Evolutionary conservation across 495 filamentous ascomycete species (phyloP).

Genomic region (Evernia prunastri): DNA sequence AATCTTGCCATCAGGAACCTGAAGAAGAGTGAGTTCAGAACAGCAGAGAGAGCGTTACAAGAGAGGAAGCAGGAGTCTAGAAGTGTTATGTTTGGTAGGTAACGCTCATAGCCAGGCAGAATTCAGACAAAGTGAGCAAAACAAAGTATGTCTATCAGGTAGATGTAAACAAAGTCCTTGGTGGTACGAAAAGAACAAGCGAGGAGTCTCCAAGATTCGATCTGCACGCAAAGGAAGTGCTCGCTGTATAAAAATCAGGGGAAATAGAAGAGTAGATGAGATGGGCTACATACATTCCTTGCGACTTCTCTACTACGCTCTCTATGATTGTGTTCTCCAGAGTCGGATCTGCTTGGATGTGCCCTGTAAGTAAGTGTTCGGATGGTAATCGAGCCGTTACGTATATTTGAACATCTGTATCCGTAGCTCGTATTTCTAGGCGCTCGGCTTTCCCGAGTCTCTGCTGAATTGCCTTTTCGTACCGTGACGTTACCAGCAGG

Average conservation of each 20-base stretch:
- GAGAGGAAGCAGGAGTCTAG: neutral
- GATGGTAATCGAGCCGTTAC: neutral
- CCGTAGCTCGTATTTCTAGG: neutral
- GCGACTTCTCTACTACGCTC: neutral
- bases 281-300: neutral
- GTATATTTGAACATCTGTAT: conserved; percentile 4
- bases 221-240: no score
- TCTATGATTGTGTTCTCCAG: neutral
- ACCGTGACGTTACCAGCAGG: conserved; percentile 6
- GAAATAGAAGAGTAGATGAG: neutral
- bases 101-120: no score
- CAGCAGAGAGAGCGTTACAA: neutral
- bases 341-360: neutral
- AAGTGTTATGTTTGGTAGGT: no score
- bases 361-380: neutral
- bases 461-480: neutral
- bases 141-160: no score
- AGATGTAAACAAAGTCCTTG: no score
- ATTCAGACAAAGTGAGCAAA: no score
- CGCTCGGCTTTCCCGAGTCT: neutral
- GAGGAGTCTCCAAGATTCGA: neutral
- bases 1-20: conserved; percentile 11
- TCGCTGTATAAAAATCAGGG: no score
- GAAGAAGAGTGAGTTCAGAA: neutral
- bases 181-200: neutral